A percentile compares a stretch with the other conserved stretches of the same genome.
Conservation (phyloP, 345 rosid genomes). For the Populus tremula region DNA sequence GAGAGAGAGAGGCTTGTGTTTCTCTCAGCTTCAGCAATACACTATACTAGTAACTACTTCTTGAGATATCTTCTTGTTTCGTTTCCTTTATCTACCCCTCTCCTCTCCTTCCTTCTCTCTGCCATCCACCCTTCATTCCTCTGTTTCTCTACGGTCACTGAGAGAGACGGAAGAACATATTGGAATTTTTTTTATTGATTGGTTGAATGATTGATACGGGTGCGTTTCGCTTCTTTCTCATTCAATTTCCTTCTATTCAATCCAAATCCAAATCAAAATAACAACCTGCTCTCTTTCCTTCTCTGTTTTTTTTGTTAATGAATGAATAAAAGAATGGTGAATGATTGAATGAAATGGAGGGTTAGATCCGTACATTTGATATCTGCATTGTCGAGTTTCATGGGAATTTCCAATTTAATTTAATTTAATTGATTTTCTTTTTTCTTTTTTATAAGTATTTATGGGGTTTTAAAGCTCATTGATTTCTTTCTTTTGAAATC, state of each 20-base stretch:
- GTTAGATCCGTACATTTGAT: conserved; percentile 40
- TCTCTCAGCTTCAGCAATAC: not conserved
- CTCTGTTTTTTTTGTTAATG: not conserved
- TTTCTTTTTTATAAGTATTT: conserved; percentile 1
- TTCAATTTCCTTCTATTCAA: not conserved
- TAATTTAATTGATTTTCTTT: not conserved
- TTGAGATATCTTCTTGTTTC: not conserved
- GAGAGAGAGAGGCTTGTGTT: not conserved
- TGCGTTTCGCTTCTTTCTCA: not conserved
- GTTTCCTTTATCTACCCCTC: no score
- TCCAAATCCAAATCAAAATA: not conserved
- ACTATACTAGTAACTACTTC: no score
- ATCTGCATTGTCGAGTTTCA: conserved; percentile 42
- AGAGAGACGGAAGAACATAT: not conserved
- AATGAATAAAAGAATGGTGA: not conserved
- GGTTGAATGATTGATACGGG: not conserved
- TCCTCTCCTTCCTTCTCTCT: not conserved
- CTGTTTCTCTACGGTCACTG: not conserved
- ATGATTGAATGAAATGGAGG: conserved; percentile 6
- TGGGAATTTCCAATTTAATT: conserved; percentile 9
- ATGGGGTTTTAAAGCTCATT: conserved; percentile 10
- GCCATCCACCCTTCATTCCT: not conserved
- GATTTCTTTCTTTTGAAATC: not conserved
- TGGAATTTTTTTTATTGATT: not conserved
- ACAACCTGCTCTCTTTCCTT: not conserved